These are phyloP conservation scores for Ophiostoma sp. DNA, from an alignment of 2,329 filamentous ascomycete genomes.

Conservation along the genomic window DNA sequence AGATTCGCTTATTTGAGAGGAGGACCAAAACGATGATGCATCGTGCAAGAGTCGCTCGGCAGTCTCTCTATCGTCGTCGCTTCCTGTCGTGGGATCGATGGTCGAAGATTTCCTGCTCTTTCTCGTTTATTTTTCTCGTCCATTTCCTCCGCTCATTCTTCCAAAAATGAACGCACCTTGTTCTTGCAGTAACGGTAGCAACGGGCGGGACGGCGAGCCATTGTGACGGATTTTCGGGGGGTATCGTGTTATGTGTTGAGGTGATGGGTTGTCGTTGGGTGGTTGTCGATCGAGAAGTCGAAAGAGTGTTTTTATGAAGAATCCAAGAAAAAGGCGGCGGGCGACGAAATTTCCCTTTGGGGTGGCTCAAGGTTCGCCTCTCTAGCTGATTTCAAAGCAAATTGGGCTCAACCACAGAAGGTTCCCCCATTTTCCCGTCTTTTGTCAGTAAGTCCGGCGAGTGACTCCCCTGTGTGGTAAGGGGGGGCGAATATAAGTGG, in stretches of 20 bases:
- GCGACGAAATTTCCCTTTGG: conserved; percentile 16
- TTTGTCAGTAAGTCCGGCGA: conserved; percentile 11
- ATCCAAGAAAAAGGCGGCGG: conserved; percentile 19
- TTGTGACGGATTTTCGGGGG: conserved; percentile 67
- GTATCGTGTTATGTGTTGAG: conserved; percentile 41
- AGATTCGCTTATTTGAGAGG: too few species aligned
- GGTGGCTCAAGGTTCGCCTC: conserved; percentile 24
- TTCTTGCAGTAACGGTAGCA: conserved; percentile 99
- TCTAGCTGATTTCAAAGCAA: conserved; percentile 58
- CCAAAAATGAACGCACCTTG: conserved; percentile 69
- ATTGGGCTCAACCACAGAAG: conserved; percentile 20
- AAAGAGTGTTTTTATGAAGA: conserved; percentile 8
- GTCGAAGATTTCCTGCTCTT: background rate
- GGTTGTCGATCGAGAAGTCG: conserved; percentile 19
- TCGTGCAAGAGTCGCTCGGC: background rate
- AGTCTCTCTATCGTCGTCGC: background rate
- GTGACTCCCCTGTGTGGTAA: conserved; percentile 18
- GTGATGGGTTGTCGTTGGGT: conserved; percentile 35
- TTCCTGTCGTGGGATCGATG: background rate
- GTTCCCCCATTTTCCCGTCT: conserved; percentile 28
- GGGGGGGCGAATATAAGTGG: conserved; percentile 35
- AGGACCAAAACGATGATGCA: background rate
- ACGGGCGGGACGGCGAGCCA: conserved; percentile 98
- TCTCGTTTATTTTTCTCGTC: conserved; percentile 12
- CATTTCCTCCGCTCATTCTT: conserved; percentile 18